Evolutionary conservation across 2,329 filamentous ascomycete species (phyloP).

Genomic region (Orbilia javanica): DNA sequence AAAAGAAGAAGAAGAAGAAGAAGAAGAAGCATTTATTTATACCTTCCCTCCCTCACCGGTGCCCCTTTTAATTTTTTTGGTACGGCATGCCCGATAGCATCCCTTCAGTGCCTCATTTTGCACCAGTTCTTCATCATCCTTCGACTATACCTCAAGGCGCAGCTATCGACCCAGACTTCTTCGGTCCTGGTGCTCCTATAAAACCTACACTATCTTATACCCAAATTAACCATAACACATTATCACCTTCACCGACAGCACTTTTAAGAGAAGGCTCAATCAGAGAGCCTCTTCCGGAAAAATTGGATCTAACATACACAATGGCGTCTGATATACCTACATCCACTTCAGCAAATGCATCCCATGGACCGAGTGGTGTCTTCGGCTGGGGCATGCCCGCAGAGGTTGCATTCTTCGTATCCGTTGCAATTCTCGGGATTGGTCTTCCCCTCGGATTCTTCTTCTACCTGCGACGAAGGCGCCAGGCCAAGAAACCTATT

Average conservation of each 20-base stretch:
- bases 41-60: neutral
- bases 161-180: conserved; percentile 48
- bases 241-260: neutral
- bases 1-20: neutral
- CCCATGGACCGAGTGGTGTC: conserved; percentile 23
- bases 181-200: conserved; percentile 26
- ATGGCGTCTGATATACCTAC: conserved; percentile 34
- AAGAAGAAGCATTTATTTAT: conserved; percentile 23
- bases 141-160: conserved; percentile 10
- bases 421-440: conserved; percentile 31
- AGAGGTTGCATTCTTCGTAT: conserved; percentile 47
- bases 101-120: conserved; percentile 42
- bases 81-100: conserved; percentile 21
- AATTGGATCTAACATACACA: conserved; percentile 28
- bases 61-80: no score
- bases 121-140: conserved; percentile 18
- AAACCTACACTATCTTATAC: conserved; percentile 26
- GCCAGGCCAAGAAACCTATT: conserved; percentile 3
- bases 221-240: neutral
- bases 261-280: neutral
- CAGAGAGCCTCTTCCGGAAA: conserved; percentile 48
- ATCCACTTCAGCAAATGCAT: neutral
- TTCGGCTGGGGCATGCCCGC: conserved; percentile 47
- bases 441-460: conserved; percentile 37
- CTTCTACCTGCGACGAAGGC: conserved; percentile 34